Evolutionary conservation across 2,329 filamentous ascomycete species (phyloP), one percentile per base, ranked within the genome.

Genomic region (Claviceps lovelessii): DNA sequence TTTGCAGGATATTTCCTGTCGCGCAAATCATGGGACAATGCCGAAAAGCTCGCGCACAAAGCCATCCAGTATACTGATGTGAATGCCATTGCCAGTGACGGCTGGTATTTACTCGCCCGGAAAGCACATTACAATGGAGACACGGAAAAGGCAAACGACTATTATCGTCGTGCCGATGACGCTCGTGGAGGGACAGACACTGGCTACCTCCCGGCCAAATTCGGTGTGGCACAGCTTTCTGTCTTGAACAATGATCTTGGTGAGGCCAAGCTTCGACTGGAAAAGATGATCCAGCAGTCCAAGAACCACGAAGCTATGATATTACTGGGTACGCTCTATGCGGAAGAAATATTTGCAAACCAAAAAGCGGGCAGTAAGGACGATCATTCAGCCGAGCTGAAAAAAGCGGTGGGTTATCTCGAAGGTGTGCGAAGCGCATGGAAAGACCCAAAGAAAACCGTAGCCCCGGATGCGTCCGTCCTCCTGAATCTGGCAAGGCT

Each of bases 51-150:
- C 19, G 88, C 91, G 8, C 86, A 90, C 67, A 93, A 93, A 68
- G 90, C 93, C 7, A 96, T 98, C 58, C 89, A 96, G 64, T 85
- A 88, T 63, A 97, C 93, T 2, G 93, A 98, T 65, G 88, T 97
- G 61, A 95, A 95, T 67, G 88, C 90, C 4, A 89, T 97, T 67
- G 91, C 91, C 29, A 95, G 91, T 70, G 94, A 98, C 66, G 94
- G 93, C 41, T 97, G 91, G 90, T 98, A 96, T 70, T 73, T 97
- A 9, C 80, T 97, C 45, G 93, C 90, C 33, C 80, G 90, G 57
- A 96, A 95, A 67, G 88, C 91, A 59, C 93, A 98, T 66, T 88
- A 89, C 61, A 80, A 83, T 56, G 85, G 86, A 46, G 84, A 96
- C 56, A 71, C 81, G 7, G 77, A 84, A 23, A 84, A 83, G 55